Evolutionary conservation across 805 yeast genomes (phyloP).

Genomic region (Starmerella kuoi): DNA sequence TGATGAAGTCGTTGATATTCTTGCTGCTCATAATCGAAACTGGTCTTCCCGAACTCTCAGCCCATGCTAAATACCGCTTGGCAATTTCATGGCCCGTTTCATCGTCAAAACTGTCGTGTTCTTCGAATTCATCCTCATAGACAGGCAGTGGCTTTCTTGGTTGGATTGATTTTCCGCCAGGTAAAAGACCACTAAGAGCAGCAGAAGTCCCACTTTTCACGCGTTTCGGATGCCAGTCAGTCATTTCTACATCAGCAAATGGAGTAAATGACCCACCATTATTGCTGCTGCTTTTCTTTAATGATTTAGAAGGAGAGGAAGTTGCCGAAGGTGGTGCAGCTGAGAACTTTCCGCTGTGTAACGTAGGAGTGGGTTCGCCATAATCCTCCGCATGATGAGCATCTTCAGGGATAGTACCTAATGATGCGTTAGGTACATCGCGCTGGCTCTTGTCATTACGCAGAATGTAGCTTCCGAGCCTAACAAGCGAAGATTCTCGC

Average conservation of each 20-base stretch:
- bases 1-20: not conserved
- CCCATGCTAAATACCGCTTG: slow-evolving; percentile 18
- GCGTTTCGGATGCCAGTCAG: slow-evolving; percentile 6
- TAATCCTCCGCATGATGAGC: not conserved
- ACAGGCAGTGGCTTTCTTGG: too few species aligned
- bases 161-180: not conserved
- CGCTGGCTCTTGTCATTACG: slow-evolving; percentile 9
- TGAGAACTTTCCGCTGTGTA: slow-evolving; percentile 4
- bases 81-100: slow-evolving; percentile 11
- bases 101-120: slow-evolving; percentile 4
- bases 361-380: slow-evolving; percentile 18
- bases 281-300: not conserved
- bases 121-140: not conserved
- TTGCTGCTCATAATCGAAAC: slow-evolving; percentile 9
- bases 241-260: slow-evolving; percentile 10
- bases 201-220: slow-evolving; percentile 2
- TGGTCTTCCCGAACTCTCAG: slow-evolving; percentile 12
- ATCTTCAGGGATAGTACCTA: not conserved
- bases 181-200: not conserved
- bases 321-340: not conserved
- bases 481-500: slow-evolving; percentile 27
- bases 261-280: slow-evolving; percentile 5
- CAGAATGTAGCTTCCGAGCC: slow-evolving; percentile 25
- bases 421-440: not conserved
- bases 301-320: not conserved